phyloP scores from a whole-genome alignment of 129 eudicot genomes.

The Chrysanthemum makinoi region DNA sequence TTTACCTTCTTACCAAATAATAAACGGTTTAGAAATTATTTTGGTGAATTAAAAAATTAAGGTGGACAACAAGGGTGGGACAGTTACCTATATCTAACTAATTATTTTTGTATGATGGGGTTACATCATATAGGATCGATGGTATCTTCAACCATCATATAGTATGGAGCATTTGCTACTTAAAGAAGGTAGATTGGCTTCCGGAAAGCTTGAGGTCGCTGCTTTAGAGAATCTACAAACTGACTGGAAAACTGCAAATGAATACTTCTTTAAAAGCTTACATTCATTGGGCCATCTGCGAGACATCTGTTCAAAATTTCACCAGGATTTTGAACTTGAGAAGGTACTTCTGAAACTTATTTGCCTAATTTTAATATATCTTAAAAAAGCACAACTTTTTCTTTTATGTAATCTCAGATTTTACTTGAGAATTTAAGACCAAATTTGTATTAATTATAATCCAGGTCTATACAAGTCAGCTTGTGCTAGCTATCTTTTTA shows the following conservation, averaged over 20 bases:
- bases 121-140: constrained; percentile 47
- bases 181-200: constrained; percentile 32
- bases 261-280: constrained; percentile 81
- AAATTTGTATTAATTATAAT: neutral
- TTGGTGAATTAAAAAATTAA: too few relatives aligned
- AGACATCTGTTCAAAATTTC: constrained; percentile 63
- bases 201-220: constrained; percentile 28
- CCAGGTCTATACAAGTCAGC: too few relatives aligned
- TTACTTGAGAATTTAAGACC: neutral
- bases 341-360: constrained; percentile 49
- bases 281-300: constrained; percentile 56
- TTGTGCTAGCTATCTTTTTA: too few relatives aligned
- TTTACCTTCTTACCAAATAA: neutral
- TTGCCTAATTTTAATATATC: neutral
- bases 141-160: constrained; percentile 83
- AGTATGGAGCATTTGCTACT: constrained; percentile 71
- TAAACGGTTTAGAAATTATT: too few relatives aligned
- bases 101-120: constrained; percentile 4
- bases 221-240: constrained; percentile 32
- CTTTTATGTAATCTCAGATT: neutral
- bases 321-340: constrained; percentile 69
- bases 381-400: neutral
- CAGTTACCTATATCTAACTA: neutral
- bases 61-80: too few relatives aligned
- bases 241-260: constrained; percentile 77